Evolutionary conservation across 805 yeast genomes (phyloP).

Genomic region (Cyberlindnera lachancei): DNA sequence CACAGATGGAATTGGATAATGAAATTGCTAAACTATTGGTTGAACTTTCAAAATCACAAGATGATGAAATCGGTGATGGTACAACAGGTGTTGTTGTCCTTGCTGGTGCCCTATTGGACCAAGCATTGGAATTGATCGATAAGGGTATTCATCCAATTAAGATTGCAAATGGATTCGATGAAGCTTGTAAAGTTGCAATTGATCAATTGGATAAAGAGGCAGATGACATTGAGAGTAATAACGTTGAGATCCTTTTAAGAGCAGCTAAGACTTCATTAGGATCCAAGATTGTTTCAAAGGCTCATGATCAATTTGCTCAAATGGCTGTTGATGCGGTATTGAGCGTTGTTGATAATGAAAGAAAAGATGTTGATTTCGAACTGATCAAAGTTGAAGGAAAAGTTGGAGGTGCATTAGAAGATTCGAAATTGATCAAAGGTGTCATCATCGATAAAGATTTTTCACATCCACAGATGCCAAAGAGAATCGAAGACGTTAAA

Average conservation of each 20-base stretch:
- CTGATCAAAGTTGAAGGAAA: constrained; percentile 92
- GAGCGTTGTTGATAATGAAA: constrained; percentile 82
- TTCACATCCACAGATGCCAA: constrained; percentile 98
- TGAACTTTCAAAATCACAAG: constrained; percentile 90
- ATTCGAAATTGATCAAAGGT: constrained; percentile 80
- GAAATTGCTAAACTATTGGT: constrained; percentile 95
- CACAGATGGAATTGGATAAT: constrained; percentile 93
- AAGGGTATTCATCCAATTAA: constrained; percentile 97
- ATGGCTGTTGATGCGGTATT: constrained; percentile 97
- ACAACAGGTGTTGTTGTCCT: constrained; percentile 98
- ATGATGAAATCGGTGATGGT: constrained; percentile 98
- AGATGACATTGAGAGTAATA: constrained; percentile 46
- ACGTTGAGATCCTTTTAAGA: constrained; percentile 56
- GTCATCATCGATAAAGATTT: constrained; percentile 93
- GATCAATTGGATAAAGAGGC: constrained; percentile 67
- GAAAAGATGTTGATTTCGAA: constrained; percentile 96
- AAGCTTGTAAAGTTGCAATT: constrained; percentile 90
- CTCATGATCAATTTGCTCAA: constrained; percentile 87
- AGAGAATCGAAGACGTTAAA: constrained; percentile 67
- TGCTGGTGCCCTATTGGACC: constrained; percentile 90
- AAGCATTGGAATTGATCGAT: constrained; percentile 89
- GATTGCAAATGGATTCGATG: constrained; percentile 95
- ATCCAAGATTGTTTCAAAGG: constrained; percentile 89
- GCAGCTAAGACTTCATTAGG: constrained; percentile 96
- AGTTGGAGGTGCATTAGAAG: constrained; percentile 89